Evolutionary conservation across 1,139 yeast species (phyloP), one percentile per base, ranked within the genome.

Genomic region (Wickerhamomyces sp.): DNA sequence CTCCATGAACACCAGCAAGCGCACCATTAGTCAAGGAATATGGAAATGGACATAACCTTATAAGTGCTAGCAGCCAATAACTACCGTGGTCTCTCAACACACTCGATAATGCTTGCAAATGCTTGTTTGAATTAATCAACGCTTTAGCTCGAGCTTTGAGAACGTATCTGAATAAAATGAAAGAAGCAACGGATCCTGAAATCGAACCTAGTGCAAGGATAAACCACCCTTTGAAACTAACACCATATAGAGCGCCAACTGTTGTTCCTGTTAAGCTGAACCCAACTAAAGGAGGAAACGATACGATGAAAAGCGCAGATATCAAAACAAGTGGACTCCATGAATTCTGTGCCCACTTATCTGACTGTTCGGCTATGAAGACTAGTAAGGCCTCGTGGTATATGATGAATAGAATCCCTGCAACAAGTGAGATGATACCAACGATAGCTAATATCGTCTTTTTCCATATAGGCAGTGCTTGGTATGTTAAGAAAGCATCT

Each of bases 21-120:
- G 95, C 97, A 5, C 97, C 97, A 56, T 92, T 92, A 0, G 95
- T 83, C 32, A 90, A 66, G 4, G 96, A 87, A 58, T 90, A 92
- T 0, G 98, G 97, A 52, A 90, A 73, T 0, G 98, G 98, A 52
- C 97, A 88, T 43, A 90, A 63, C 41, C 97, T 69, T 33, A 92
- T 74, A 58, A 90, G 69, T 40, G 82, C 74, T 40, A 92, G 63
- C 31, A 92, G 62, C 45, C 78, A 59, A 44, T 89, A 72, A 43
- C 87, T 81, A 46, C 81, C 84, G 37, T 74, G 69, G 41, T 80
- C 81, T 48, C 81, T 86, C 46, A 92, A 63, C 7, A 89, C 84
- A 42, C 81, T 79, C 1, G 89, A 74, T 49, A 92, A 75, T 1
- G 96, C 90, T 47, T 81, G 74, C 49, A 92, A 78, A 46, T 76